A percentile compares a stretch with the other conserved stretches of the same genome.
Conservation (phyloP, 2,329 filamentous ascomycete species). For the Fusarium gaditjirri region DNA sequence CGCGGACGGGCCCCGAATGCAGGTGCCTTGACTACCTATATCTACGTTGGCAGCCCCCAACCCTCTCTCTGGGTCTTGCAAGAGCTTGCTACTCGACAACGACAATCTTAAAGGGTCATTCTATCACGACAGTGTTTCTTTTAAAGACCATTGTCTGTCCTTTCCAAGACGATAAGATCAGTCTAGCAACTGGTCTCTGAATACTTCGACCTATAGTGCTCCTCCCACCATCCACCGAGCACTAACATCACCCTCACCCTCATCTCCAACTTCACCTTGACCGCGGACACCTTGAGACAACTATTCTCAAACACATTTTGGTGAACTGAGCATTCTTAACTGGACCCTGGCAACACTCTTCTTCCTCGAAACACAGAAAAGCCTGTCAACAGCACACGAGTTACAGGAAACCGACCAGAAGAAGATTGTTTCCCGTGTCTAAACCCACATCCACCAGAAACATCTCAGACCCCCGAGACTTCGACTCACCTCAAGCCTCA, state of each 20-base stretch:
- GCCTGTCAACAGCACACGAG: slow-evolving; percentile 3
- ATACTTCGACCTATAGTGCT: slow-evolving; percentile 11
- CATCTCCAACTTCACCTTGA: not conserved
- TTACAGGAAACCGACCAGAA: slow-evolving; percentile 16
- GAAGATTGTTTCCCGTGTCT: slow-evolving; percentile 10
- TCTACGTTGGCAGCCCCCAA: slow-evolving; percentile 43
- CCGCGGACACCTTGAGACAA: slow-evolving; percentile 9
- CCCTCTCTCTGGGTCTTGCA: slow-evolving; percentile 29
- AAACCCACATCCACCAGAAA: slow-evolving; percentile 23
- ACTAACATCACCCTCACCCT: not conserved
- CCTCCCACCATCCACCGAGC: not conserved
- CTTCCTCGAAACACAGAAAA: not conserved
- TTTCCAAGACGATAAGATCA: slow-evolving; percentile 13
- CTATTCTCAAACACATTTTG: not conserved
- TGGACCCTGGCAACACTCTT: not conserved
- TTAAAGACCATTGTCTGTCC: slow-evolving; percentile 18
- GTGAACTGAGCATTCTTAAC: not conserved
- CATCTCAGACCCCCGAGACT: slow-evolving; percentile 39
- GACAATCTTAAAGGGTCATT: slow-evolving; percentile 15
- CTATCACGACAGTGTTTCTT: slow-evolving; percentile 16
- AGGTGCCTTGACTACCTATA: slow-evolving; percentile 47
- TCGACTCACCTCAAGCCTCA: slow-evolving; percentile 32
- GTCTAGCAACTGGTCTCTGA: slow-evolving; percentile 16
- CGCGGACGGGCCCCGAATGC: slow-evolving; percentile 42
- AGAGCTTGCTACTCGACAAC: slow-evolving; percentile 37